Conservation (phyloP, 2,329 filamentous ascomycete genomes). For the Zopfia rhizophila region DNA sequence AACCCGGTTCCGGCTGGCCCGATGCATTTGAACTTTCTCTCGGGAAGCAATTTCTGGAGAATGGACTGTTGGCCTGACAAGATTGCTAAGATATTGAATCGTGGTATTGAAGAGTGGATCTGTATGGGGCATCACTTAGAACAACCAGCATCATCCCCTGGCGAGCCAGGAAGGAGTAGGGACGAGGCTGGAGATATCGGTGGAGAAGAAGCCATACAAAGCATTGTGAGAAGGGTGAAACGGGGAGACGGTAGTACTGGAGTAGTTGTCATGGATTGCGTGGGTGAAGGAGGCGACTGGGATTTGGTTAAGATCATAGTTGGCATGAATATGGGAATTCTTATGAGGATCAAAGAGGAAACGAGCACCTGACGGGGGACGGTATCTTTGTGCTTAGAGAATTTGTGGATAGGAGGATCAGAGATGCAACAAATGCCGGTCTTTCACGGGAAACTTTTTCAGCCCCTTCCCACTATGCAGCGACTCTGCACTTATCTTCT, state of each 20-base stretch:
- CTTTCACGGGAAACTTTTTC: too few species aligned
- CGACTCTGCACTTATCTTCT: too few species aligned
- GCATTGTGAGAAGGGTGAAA: conserved; percentile 60
- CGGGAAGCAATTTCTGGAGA: conserved; percentile 94
- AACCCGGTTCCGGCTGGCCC: conserved; percentile 64
- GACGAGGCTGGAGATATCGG: conserved; percentile 32
- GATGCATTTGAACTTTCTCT: conserved; percentile 90
- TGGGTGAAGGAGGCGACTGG: conserved; percentile 88
- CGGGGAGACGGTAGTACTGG: conserved; percentile 77
- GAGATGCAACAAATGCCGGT: too few species aligned
- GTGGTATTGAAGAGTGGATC: conserved; percentile 71
- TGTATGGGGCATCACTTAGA: conserved; percentile 62
- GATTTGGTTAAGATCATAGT: conserved; percentile 87
- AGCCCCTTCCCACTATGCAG: too few species aligned
- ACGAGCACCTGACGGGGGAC: too few species aligned
- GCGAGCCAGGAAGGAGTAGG: conserved; percentile 20
- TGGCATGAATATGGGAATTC: conserved; percentile 82
- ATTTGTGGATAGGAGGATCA: too few species aligned
- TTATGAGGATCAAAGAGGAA: conserved; percentile 40
- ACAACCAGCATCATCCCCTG: conserved; percentile 12
- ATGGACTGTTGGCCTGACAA: conserved; percentile 91
- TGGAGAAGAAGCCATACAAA: conserved; percentile 26
- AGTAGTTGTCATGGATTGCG: conserved; percentile 93
- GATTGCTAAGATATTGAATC: conserved; percentile 89
- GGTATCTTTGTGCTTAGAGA: too few species aligned